Conservation (phyloP, 306 rosid genomes). For the Dalbergia cultrata region DNA sequence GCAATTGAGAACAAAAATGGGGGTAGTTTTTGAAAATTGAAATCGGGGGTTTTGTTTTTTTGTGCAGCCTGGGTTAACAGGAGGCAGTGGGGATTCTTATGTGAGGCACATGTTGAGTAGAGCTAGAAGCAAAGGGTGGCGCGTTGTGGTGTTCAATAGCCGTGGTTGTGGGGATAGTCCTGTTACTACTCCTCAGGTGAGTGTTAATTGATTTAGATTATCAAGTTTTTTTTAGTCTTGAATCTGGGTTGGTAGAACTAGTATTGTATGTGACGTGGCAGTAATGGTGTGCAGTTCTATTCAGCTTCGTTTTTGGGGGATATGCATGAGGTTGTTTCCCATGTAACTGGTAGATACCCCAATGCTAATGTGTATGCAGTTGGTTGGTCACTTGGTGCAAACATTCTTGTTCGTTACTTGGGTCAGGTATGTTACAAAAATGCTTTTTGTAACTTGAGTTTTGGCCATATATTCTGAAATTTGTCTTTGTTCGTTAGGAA, state of each 20-base stretch:
- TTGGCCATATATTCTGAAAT: background rate
- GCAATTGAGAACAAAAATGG: background rate
- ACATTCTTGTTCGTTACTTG: slow-evolving; percentile 91
- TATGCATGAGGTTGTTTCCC: slow-evolving; percentile 76
- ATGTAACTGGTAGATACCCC: slow-evolving; percentile 71
- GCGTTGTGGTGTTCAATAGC: slow-evolving; percentile 91
- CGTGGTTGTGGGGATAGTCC: slow-evolving; percentile 95
- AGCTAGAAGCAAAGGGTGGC: slow-evolving; percentile 81
- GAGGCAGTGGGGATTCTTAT: slow-evolving; percentile 85
- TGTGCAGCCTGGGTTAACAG: slow-evolving; percentile 94
- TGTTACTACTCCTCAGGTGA: slow-evolving; percentile 90
- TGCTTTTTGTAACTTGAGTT: background rate
- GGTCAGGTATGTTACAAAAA: slow-evolving; percentile 63
- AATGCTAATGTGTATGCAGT: slow-evolving; percentile 81
- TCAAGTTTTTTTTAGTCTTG: background rate
- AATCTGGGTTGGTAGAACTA: background rate
- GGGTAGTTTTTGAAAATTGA: background rate
- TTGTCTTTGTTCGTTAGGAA: background rate
- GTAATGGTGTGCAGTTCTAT: slow-evolving; percentile 83
- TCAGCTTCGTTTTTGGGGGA: slow-evolving; percentile 97
- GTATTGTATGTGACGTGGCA: background rate
- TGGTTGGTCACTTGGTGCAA: slow-evolving; percentile 99
- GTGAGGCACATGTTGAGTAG: slow-evolving; percentile 84
- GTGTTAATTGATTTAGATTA: background rate
- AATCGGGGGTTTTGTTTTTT: background rate